Percentiles rank a stretch among this genome's conserved stretches.
Evolutionary conservation across 2,329 filamentous ascomycete genomes (phyloP).

Genomic region (Venturia aucupariae): DNA sequence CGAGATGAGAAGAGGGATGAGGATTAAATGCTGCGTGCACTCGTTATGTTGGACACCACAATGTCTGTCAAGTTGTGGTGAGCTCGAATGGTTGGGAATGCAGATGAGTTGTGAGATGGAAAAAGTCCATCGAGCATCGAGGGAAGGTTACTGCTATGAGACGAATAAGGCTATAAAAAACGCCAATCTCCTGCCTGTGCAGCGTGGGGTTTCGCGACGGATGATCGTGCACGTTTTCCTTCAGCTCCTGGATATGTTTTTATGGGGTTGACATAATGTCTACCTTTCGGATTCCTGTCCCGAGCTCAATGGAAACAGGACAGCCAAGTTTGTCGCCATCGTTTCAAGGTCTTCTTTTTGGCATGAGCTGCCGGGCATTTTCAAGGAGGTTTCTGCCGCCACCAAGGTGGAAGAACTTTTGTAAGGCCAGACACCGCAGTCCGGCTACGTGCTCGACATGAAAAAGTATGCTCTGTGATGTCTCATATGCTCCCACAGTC

Average conservation of each 20-base stretch:
- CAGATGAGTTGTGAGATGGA: background rate
- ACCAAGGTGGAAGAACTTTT: background rate
- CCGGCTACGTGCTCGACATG: background rate
- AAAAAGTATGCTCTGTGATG: background rate
- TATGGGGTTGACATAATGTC: background rate
- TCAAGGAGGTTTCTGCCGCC: background rate
- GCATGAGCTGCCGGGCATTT: conserved; percentile 2
- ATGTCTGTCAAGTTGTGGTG: background rate
- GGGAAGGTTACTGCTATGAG: background rate
- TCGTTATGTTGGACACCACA: background rate
- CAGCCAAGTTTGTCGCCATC: background rate
- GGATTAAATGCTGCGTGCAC: background rate
- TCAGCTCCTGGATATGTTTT: background rate
- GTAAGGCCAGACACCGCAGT: background rate
- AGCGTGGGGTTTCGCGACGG: conserved; percentile 5
- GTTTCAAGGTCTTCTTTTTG: conserved; percentile 6
- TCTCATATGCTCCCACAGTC: background rate
- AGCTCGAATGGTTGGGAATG: background rate
- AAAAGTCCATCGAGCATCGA: background rate
- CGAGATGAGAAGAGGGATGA: no score
- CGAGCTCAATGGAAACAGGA: background rate
- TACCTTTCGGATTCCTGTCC: background rate
- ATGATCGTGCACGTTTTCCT: conserved; percentile 5
- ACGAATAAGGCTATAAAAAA: background rate
- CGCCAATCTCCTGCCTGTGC: conserved; percentile 8